Percentiles rank a stretch among this genome's conserved stretches.
These are phyloP conservation scores for Moesziomyces antarcticus DNA, from an alignment of 1,284 basidiomycete genomes.

Conservation along the genomic window DNA sequence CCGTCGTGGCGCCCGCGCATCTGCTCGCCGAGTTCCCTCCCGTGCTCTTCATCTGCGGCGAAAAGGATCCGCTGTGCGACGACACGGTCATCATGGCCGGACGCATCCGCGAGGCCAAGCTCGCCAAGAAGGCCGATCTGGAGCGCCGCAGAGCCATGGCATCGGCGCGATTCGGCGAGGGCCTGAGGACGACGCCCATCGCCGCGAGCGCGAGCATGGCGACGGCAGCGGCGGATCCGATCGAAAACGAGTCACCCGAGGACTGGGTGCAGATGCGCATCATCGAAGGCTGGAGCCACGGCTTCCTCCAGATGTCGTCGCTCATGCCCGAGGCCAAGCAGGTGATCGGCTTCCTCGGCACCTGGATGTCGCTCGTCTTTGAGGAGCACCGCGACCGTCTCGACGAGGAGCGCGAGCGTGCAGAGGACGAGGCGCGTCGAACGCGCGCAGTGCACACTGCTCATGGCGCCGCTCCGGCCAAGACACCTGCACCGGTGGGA, in stretches of 20 bases:
- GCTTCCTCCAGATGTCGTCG: slow-evolving; percentile 80
- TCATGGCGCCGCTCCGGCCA: slow-evolving; percentile 6
- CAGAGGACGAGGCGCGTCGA: slow-evolving; percentile 19
- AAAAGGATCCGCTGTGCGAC: slow-evolving; percentile 90
- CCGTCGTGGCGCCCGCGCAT: slow-evolving; percentile 84
- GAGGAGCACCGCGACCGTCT: slow-evolving; percentile 62
- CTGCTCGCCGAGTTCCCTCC: slow-evolving; percentile 93
- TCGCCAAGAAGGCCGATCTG: slow-evolving; percentile 75
- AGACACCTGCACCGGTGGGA: not conserved
- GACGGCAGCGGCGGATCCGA: slow-evolving; percentile 68
- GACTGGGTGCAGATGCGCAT: slow-evolving; percentile 91
- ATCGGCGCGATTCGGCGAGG: slow-evolving; percentile 68
- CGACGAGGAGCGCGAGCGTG: slow-evolving; percentile 37
- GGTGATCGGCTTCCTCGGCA: slow-evolving; percentile 87
- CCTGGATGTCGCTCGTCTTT: slow-evolving; percentile 89
- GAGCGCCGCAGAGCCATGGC: slow-evolving; percentile 63
- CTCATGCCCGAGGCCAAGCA: slow-evolving; percentile 84
- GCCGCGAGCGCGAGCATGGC: slow-evolving; percentile 66
- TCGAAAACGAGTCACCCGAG: slow-evolving; percentile 79
- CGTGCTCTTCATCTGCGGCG: slow-evolving; percentile 75
- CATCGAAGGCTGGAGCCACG: slow-evolving; percentile 67
- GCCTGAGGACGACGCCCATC: slow-evolving; percentile 70
- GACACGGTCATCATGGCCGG: slow-evolving; percentile 85
- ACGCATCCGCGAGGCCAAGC: slow-evolving; percentile 85
- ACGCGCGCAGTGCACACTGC: slow-evolving; percentile 12